A percentile compares a stretch with the other conserved stretches of the same genome.
These are phyloP conservation scores for Fusarium sterilihyphosum DNA, from an alignment of 2,329 filamentous ascomycete genomes.

Conservation along the genomic window DNA sequence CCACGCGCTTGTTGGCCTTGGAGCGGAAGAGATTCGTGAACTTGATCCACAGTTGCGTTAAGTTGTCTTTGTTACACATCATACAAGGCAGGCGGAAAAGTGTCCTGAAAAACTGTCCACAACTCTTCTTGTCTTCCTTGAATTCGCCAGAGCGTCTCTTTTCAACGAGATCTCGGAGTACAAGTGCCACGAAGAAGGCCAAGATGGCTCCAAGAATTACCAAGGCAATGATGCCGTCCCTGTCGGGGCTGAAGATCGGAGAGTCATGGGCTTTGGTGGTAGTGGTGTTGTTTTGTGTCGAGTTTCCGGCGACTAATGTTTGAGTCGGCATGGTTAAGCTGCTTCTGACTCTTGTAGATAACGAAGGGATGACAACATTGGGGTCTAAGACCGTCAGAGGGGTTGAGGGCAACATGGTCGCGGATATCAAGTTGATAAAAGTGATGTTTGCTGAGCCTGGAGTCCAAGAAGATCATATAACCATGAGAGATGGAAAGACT, in stretches of 20 bases:
- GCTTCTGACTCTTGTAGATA: background rate
- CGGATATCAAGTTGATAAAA: background rate
- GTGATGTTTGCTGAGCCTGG: background rate
- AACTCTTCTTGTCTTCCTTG: background rate
- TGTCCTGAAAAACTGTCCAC: background rate
- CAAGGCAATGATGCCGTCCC: constrained; percentile 5
- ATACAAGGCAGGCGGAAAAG: background rate
- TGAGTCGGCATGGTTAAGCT: background rate
- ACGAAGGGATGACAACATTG: background rate
- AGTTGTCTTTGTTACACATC: constrained; percentile 6
- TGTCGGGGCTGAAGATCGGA: background rate
- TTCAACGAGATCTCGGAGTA: constrained; percentile 18
- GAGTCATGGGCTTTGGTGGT: background rate
- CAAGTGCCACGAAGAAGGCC: constrained; percentile 6
- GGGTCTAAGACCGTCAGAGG: background rate
- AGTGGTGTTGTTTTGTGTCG: background rate
- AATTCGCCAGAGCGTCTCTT: constrained; percentile 28
- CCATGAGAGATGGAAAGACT: background rate
- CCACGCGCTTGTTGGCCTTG: background rate
- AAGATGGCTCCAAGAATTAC: constrained; percentile 11
- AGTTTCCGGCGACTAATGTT: background rate
- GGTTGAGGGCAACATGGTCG: background rate
- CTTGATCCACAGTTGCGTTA: background rate
- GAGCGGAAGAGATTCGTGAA: constrained; percentile 30
- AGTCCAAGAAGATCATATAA: background rate